Evolutionary conservation across 2,329 filamentous ascomycete species (phyloP).

Genomic region (Clonostachys chloroleuca): DNA sequence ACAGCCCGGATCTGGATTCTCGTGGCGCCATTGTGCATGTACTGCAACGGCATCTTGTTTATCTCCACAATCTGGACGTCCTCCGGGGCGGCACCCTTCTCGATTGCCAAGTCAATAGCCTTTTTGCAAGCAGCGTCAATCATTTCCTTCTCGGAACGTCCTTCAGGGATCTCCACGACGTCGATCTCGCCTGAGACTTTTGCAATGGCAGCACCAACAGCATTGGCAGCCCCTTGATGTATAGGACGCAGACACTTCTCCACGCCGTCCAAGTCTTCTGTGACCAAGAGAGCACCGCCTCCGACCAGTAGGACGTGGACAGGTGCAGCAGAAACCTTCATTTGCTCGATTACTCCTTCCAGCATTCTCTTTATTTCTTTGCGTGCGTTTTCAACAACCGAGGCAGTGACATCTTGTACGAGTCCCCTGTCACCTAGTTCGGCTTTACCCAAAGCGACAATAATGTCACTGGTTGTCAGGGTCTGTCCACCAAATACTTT

Average conservation of each 20-base stretch:
- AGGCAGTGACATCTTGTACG: conserved; percentile 14
- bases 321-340: conserved; percentile 49
- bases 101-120: conserved; percentile 19
- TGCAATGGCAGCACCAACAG: conserved; percentile 55
- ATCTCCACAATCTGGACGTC: conserved; percentile 38
- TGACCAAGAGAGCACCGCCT: conserved; percentile 49
- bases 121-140: conserved; percentile 30
- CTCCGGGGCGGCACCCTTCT: conserved; percentile 18
- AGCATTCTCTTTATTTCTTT: conserved; percentile 38
- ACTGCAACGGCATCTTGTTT: conserved; percentile 24
- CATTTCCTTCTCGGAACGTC: conserved; percentile 26
- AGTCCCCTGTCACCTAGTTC: conserved; percentile 20
- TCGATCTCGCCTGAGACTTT: conserved; percentile 49
- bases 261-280: conserved; percentile 41
- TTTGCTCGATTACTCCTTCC: conserved; percentile 46
- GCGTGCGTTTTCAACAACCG: conserved; percentile 11
- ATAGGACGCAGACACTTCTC: conserved; percentile 44
- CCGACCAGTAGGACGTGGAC: conserved; percentile 52
- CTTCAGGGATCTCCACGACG: conserved; percentile 39
- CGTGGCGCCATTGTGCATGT: neutral
- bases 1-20: neutral
- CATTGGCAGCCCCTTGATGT: conserved; percentile 52
- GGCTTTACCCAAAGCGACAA: conserved; percentile 26
- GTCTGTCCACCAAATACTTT: conserved; percentile 47
- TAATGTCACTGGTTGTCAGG: conserved; percentile 49